Base-by-base conservation (phyloP, 202 grass and related monocot species). In the Bolboschoenoplectus hybrid region DNA sequence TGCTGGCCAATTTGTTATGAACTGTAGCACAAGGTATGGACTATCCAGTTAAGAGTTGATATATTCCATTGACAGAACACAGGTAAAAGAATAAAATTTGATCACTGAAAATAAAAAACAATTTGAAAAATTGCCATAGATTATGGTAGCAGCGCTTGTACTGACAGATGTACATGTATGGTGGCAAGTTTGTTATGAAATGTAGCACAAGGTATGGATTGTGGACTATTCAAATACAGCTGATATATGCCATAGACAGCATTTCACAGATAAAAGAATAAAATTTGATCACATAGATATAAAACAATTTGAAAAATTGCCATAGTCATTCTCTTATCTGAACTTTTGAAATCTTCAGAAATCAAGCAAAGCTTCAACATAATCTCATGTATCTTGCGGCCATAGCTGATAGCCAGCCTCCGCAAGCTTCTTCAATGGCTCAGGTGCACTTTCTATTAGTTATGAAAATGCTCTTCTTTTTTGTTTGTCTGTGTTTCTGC, bases 381-480 rank as follows among this genome's bases (percentile, higher is more conserved):
- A 99, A 99, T 85, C 93, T 99, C 76, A 99, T 99, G 97, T 99
- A 99, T 87, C 92, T 99, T 49, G 97, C 97, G 0, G 97, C 97
- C 60, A 99, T 99, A 72, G 97, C 97, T 2, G 97, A 99, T 87
- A 99, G 91, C 83, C 97, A 99, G 89, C 91, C 93, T 43, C 91
- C 93, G 5, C 97, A 99, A 91, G 86, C 89, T 34, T 83, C 96
- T 1, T 87, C 92, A 0, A 61, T 99, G 14, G 91, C 90, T 4
- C 97, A 97, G 93, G 97, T 97, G 41, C 35, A 83, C 47, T 51
- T 82, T 66, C 52, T 34, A 39, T 46, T 39, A 41, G 46, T 51
- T 20, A 57, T 74, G 10, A 73, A 63, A 16, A 73, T 81, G 7
- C 32, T 7, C 63, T 84, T 47, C 3, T 17, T 56, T 73, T 81